Percentiles rank a stretch among this genome's conserved stretches.
Conservation (phyloP, 1,284 basidiomycete genomes). For the Stereum hirsutum region DNA sequence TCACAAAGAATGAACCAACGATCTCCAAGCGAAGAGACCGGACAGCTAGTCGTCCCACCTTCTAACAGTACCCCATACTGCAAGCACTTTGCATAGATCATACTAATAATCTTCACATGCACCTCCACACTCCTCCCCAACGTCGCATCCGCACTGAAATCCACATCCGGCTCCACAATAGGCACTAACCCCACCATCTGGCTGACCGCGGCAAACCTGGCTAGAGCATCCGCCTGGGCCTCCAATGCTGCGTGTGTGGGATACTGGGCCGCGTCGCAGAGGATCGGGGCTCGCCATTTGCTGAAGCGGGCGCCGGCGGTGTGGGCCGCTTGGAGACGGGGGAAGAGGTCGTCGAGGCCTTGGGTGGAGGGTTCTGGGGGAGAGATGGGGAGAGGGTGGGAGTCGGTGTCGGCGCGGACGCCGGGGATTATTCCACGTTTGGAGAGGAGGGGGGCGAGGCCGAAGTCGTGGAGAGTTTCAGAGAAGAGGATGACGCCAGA, state of each 20-base stretch:
- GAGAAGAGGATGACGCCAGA: constrained; percentile 41
- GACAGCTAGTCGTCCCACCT: constrained; percentile 20
- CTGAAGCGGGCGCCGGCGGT: constrained; percentile 38
- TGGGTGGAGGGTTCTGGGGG: constrained; percentile 37
- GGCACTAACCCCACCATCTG: constrained; percentile 42
- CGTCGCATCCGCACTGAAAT: constrained; percentile 38
- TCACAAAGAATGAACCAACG: background rate
- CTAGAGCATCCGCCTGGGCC: constrained; percentile 33
- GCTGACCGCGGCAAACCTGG: constrained; percentile 35
- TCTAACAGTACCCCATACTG: constrained; percentile 40
- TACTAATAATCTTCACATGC: constrained; percentile 32
- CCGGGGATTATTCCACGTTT: constrained; percentile 38
- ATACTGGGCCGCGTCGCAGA: constrained; percentile 28
- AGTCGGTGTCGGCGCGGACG: constrained; percentile 41
- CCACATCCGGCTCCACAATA: constrained; percentile 44
- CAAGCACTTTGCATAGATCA: constrained; percentile 36
- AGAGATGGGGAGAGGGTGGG: constrained; percentile 34
- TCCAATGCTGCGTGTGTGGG: constrained; percentile 32
- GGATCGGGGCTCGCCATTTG: constrained; percentile 41
- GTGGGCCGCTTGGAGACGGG: constrained; percentile 31
- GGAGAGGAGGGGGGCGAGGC: constrained; percentile 31
- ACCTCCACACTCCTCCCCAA: constrained; percentile 36
- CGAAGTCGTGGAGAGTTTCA: constrained; percentile 38
- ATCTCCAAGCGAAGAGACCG: background rate
- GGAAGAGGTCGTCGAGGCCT: constrained; percentile 37